phyloP scores from a whole-genome alignment of 2,329 filamentous ascomycete species.

The Rhynchosporium agropyri region DNA sequence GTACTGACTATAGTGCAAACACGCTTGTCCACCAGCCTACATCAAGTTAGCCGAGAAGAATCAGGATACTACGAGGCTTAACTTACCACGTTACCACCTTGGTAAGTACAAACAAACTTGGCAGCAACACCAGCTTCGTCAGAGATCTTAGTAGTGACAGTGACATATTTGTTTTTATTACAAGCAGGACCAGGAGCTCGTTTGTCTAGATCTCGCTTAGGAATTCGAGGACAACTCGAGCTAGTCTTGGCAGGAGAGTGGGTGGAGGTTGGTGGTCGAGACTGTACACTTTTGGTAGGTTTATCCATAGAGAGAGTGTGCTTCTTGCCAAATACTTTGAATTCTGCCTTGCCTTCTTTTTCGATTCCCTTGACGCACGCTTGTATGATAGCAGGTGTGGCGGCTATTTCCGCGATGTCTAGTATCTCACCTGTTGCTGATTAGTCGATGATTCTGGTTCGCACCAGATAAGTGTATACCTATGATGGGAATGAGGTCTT shows the following conservation, averaged over 20 bases:
- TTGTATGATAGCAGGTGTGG: constrained; percentile 41
- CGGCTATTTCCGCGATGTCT: constrained; percentile 31
- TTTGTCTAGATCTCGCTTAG: constrained; percentile 2
- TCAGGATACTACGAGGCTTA: no score
- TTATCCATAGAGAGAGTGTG: constrained; percentile 34
- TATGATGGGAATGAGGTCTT: constrained; percentile 37
- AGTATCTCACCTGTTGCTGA: constrained; percentile 17
- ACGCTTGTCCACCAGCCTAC: constrained; percentile 10
- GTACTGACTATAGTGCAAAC: constrained; percentile 15
- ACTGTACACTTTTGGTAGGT: constrained; percentile 18
- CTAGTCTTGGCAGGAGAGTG: constrained; percentile 17
- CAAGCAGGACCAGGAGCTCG: not conserved
- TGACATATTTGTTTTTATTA: constrained; percentile 7
- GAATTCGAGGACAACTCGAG: constrained; percentile 11
- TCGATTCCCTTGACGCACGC: constrained; percentile 42
- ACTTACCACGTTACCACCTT: not conserved
- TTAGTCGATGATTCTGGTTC: not conserved
- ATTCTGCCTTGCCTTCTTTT: constrained; percentile 41
- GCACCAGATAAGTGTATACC: not conserved
- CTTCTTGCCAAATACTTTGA: constrained; percentile 42
- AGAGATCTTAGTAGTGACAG: constrained; percentile 9
- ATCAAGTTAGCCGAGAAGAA: no score
- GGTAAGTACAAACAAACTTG: constrained; percentile 8
- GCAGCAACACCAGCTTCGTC: not conserved
- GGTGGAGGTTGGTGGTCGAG: not conserved